phyloP scores from a whole-genome alignment of 169 alveolate species.

The Plasmodium cynomolgi region DNA sequence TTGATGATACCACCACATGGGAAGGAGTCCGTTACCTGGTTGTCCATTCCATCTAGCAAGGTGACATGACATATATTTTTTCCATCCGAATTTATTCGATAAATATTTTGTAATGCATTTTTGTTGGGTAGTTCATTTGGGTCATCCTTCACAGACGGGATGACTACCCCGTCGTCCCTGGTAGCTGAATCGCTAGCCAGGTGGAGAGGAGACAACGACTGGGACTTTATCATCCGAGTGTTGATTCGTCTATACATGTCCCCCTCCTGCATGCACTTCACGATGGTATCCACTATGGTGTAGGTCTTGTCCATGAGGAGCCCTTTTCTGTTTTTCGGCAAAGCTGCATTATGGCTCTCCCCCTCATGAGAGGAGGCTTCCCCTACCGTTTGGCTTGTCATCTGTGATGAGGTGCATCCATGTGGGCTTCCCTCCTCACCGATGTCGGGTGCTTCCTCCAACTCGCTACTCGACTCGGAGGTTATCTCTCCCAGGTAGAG shows the following conservation, averaged over 20 bases:
- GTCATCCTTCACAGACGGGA: background rate
- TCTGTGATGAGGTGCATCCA: background rate
- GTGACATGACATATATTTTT: constrained; percentile 23
- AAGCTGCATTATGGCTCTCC: background rate
- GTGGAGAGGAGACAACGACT: background rate
- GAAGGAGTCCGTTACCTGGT: constrained; percentile 10
- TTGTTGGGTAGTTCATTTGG: background rate
- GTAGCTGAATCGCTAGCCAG: background rate
- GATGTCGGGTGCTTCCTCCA: background rate
- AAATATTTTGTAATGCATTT: background rate
- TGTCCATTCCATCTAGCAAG: constrained; percentile 1
- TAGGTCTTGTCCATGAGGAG: background rate
- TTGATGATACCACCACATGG: constrained; percentile 6
- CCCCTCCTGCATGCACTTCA: constrained; percentile 1
- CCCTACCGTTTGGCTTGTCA: too few species aligned
- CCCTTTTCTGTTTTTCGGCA: background rate
- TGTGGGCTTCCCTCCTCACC: background rate
- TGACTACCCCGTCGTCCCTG: background rate
- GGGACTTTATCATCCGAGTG: constrained; percentile 1
- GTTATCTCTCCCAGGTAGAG: background rate
- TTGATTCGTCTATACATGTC: constrained; percentile 3
- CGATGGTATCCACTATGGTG: constrained; percentile 13
- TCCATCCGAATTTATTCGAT: background rate
- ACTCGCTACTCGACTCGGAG: background rate
- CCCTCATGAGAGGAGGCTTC: background rate